A percentile compares a stretch with the other conserved stretches of the same genome.
Conservation (phyloP, 768 basidiomycete species). For the Tephrocybe sp. region DNA sequence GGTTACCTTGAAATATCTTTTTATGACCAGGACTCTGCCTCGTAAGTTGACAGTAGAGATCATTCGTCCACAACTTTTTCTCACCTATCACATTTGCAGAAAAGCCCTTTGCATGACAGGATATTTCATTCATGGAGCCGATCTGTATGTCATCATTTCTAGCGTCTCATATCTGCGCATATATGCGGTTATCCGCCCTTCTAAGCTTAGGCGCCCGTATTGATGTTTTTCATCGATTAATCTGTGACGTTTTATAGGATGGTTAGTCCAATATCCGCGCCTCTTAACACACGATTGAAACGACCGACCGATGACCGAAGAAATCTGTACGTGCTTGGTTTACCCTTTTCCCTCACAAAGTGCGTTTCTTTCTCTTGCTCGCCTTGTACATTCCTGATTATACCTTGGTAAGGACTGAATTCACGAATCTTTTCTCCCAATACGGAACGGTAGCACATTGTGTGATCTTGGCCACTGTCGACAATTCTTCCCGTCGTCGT, state of each 20-base stretch:
- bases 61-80: no score
- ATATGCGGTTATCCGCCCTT: no score
- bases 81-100: slow-evolving; percentile 29
- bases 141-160: slow-evolving; percentile 45
- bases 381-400: background rate
- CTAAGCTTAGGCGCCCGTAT: background rate
- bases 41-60: slow-evolving; percentile 31
- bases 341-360: slow-evolving; percentile 83
- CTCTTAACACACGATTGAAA: slow-evolving; percentile 23
- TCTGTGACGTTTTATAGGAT: slow-evolving; percentile 28
- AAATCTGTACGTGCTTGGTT: slow-evolving; percentile 82
- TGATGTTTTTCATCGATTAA: no score
- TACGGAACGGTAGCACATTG: slow-evolving; percentile 73
- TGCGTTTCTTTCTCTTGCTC: slow-evolving; percentile 28
- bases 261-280: slow-evolving; percentile 32
- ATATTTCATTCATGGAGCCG: slow-evolving; percentile 52
- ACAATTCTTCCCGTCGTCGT: slow-evolving; percentile 79
- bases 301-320: slow-evolving; percentile 54
- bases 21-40: slow-evolving; percentile 48
- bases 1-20: slow-evolving; percentile 55
- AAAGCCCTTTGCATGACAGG: slow-evolving; percentile 71
- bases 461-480: slow-evolving; percentile 82
- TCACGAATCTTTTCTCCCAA: slow-evolving; percentile 58
- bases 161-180: slow-evolving; percentile 15
- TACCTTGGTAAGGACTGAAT: slow-evolving; percentile 46